These are phyloP conservation scores for Alternaria dauci DNA, from an alignment of 2,329 filamentous ascomycete genomes.

Conservation along the genomic window DNA sequence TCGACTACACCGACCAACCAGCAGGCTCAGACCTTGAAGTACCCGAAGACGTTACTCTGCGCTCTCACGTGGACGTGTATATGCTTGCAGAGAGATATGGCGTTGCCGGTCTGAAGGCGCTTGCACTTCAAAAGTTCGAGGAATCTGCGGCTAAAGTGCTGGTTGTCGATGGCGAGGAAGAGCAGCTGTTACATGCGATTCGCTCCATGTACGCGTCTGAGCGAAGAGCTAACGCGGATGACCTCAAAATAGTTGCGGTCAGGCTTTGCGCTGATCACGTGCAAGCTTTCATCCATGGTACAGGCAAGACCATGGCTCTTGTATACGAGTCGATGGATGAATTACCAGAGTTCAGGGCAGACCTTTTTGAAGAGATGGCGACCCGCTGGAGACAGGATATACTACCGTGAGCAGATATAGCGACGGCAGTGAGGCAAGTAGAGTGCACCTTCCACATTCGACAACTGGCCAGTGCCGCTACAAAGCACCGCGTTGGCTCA, in stretches of 20 bases:
- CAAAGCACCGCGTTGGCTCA: background rate
- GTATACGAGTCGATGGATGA: slow-evolving; percentile 42
- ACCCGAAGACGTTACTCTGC: slow-evolving; percentile 33
- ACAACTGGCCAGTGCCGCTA: background rate
- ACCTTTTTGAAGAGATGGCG: slow-evolving; percentile 42
- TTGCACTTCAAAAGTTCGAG: slow-evolving; percentile 41
- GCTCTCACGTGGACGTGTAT: slow-evolving; percentile 40
- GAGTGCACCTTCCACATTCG: background rate
- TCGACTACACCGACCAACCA: slow-evolving; percentile 40
- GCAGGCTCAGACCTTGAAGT: slow-evolving; percentile 26
- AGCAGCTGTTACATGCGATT: slow-evolving; percentile 35
- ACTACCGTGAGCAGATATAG: background rate
- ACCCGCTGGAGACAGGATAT: slow-evolving; percentile 32
- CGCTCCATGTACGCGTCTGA: slow-evolving; percentile 38
- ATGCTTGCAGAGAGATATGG: slow-evolving; percentile 42
- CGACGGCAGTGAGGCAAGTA: background rate
- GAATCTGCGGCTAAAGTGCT: slow-evolving; percentile 31
- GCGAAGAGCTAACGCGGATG: slow-evolving; percentile 32
- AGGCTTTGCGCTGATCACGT: slow-evolving; percentile 43
- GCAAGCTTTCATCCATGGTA: slow-evolving; percentile 38
- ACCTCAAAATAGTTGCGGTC: slow-evolving; percentile 30
- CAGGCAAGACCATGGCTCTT: slow-evolving; percentile 35
- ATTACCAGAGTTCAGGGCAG: slow-evolving; percentile 41
- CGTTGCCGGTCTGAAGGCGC: slow-evolving; percentile 34
- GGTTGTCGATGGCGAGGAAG: slow-evolving; percentile 34